A percentile compares a stretch with the other conserved stretches of the same genome.
Evolutionary conservation across 371 early-diverging fungal species (phyloP).

Genomic region (Rhizopus delemar): DNA sequence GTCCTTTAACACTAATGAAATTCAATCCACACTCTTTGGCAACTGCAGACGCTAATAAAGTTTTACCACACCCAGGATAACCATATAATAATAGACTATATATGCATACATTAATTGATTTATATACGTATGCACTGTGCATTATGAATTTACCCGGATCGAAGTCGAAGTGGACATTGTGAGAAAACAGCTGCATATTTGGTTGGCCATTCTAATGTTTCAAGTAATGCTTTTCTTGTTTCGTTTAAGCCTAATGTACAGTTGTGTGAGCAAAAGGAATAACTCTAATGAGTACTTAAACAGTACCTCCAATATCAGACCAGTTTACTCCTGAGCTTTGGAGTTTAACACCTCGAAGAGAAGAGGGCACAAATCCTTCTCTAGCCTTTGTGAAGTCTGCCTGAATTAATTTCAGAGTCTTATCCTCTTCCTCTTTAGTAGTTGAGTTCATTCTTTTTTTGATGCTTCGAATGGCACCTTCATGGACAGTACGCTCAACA

Average conservation of each 20-base stretch:
- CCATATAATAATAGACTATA: constrained; percentile 89
- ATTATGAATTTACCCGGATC: constrained; percentile 73
- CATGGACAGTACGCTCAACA: constrained; percentile 81
- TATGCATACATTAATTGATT: not conserved
- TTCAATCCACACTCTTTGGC: constrained; percentile 90
- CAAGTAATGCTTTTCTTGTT: constrained; percentile 77
- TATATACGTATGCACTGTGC: not conserved
- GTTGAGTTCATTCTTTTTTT: constrained; percentile 34
- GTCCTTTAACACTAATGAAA: constrained; percentile 96
- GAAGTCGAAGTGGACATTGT: constrained; percentile 80
- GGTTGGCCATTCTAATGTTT: constrained; percentile 95
- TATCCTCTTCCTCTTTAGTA: constrained; percentile 5
- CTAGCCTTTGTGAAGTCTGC: constrained; percentile 76
- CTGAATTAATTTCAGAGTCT: constrained; percentile 42
- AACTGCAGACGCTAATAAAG: constrained; percentile 92
- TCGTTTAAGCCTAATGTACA: constrained; percentile 66
- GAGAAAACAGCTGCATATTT: constrained; percentile 89
- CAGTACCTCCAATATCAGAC: constrained; percentile 83
- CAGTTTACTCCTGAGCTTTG: constrained; percentile 79
- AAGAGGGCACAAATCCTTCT: constrained; percentile 79
- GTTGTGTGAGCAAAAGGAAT: not conserved
- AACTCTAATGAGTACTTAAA: not conserved
- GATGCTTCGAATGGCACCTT: constrained; percentile 73
- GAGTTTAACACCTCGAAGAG: constrained; percentile 79
- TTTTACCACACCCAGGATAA: constrained; percentile 94